A percentile compares a stretch with the other conserved stretches of the same genome.
Conservation (phyloP, 2,329 filamentous ascomycete genomes). For the Apiospora aurea region DNA sequence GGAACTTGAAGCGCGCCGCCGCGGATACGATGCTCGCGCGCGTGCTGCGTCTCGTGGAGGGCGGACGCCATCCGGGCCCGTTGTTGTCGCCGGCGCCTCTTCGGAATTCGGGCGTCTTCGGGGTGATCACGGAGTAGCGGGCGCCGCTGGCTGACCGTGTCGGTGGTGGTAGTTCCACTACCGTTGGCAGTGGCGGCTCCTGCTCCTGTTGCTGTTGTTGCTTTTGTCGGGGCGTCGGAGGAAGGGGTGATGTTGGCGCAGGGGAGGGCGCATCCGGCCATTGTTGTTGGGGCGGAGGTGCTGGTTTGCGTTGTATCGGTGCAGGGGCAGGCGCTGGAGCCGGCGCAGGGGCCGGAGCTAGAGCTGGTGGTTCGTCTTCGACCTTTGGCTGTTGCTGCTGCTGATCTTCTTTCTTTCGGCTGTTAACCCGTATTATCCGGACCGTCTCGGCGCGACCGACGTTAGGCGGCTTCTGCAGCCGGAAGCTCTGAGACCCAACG, state of each 20-base stretch:
- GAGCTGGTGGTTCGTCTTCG: constrained; percentile 29
- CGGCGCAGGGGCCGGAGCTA: constrained; percentile 7
- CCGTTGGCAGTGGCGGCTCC: constrained; percentile 19
- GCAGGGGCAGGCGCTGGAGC: neutral
- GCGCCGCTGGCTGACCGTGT: constrained; percentile 27
- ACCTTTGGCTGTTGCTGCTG: constrained; percentile 24
- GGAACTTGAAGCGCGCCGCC: constrained; percentile 38
- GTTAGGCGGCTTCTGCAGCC: constrained; percentile 38
- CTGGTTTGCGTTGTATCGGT: neutral
- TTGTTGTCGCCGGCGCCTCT: neutral
- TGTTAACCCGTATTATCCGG: constrained; percentile 41
- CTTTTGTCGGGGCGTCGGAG: neutral
- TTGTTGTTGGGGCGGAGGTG: neutral
- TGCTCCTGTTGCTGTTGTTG: neutral
- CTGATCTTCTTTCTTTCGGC: constrained; percentile 31
- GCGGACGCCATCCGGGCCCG: constrained; percentile 23
- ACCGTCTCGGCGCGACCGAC: constrained; percentile 39
- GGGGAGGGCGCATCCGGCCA: constrained; percentile 24
- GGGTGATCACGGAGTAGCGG: constrained; percentile 25
- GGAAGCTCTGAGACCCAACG: constrained; percentile 34
- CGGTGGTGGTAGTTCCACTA: neutral
- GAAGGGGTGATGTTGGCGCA: constrained; percentile 5
- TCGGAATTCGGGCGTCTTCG: constrained; percentile 25
- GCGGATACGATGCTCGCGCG: constrained; percentile 28
- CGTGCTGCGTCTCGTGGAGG: constrained; percentile 25